These are phyloP conservation scores for Camellia japonica DNA, from an alignment of 148 eudicot species.

Conservation along the genomic window DNA sequence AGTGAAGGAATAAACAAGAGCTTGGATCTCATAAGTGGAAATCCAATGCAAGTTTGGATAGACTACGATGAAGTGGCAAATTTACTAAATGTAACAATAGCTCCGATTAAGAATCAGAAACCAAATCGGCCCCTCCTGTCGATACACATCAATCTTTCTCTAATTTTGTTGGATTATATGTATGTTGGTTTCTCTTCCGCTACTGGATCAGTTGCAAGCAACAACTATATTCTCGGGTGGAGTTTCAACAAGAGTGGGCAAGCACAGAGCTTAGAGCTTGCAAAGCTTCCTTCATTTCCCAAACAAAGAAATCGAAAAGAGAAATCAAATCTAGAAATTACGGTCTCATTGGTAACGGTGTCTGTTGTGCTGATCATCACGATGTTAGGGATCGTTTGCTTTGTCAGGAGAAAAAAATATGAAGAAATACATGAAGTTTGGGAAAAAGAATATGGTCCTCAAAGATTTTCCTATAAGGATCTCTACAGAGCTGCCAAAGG, in stretches of 20 bases:
- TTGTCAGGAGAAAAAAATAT: not conserved
- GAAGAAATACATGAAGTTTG: not conserved
- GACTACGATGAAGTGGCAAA: constrained; percentile 2
- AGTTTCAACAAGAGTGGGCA: constrained; percentile 21
- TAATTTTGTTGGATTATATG: constrained; percentile 26
- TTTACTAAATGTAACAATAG: constrained; percentile 30
- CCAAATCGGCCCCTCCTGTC: constrained; percentile 20
- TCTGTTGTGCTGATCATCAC: constrained; percentile 3
- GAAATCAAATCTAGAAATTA: constrained; percentile 8
- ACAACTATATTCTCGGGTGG: constrained; percentile 26
- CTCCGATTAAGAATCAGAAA: constrained; percentile 26
- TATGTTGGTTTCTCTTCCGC: constrained; percentile 31
- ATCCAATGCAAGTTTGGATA: constrained; percentile 41
- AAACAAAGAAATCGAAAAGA: not conserved
- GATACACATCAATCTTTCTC: constrained; percentile 19
- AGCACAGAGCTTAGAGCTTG: constrained; percentile 24
- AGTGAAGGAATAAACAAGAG: constrained; percentile 13
- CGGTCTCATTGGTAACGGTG: not conserved
- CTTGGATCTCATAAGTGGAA: constrained; percentile 30
- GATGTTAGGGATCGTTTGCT: not conserved
- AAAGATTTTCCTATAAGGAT: constrained; percentile 30
- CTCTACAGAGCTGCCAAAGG: constrained; percentile 39
- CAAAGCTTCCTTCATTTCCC: constrained; percentile 43
- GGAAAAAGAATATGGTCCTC: constrained; percentile 11
- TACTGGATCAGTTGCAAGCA: constrained; percentile 12